phyloP scores from a whole-genome alignment of 179 eudicot species.

The Pouteria campechiana region DNA sequence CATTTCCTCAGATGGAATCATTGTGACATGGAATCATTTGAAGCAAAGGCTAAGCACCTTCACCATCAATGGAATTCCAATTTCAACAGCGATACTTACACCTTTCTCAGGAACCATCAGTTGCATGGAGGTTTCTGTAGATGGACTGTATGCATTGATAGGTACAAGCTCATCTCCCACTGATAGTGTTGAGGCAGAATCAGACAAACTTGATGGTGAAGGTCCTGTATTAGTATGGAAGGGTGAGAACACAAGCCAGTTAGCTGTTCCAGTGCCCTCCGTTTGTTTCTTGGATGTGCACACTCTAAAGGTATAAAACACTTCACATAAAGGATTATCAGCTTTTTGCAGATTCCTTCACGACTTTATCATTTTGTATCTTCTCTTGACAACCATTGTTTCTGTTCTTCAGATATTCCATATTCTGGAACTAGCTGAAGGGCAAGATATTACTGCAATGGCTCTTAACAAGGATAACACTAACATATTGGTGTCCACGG shows the following conservation, averaged over 20 bases:
- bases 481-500: constrained; percentile 87
- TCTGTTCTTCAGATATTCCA: constrained; percentile 57
- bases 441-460: constrained; percentile 70
- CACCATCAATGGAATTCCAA: constrained; percentile 62
- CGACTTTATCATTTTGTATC: too few relatives aligned
- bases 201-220: constrained; percentile 14
- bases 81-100: constrained; percentile 52
- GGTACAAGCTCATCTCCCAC: constrained; percentile 53
- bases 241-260: constrained; percentile 19
- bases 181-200: constrained; percentile 28
- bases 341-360: too few relatives aligned
- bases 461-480: constrained; percentile 84
- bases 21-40: constrained; percentile 72
- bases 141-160: constrained; percentile 68
- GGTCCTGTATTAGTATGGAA: too few relatives aligned
- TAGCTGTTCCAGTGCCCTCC: constrained; percentile 62
- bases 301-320: constrained; percentile 45
- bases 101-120: constrained; percentile 52
- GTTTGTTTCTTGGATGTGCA: constrained; percentile 77
- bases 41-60: constrained; percentile 52
- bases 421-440: constrained; percentile 53
- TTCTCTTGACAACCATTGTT: too few relatives aligned
- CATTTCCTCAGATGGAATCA: constrained; percentile 66
- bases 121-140: constrained; percentile 86
- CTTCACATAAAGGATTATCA: background rate